These are phyloP conservation scores for Meyerozyma elateridarum DNA, from an alignment of 1,139 yeast species.

Conservation along the genomic window DNA sequence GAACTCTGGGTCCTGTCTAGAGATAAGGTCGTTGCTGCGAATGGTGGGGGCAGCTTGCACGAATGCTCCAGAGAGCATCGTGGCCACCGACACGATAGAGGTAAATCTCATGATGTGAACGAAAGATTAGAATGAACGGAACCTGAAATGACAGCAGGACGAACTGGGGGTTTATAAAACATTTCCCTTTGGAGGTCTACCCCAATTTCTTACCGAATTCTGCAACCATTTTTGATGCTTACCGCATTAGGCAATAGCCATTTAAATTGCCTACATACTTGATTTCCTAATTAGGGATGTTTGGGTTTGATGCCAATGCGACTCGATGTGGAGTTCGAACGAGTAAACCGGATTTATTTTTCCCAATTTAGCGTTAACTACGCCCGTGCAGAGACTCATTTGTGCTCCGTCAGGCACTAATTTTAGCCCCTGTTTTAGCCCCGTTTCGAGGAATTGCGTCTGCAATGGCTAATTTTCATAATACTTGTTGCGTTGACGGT, in stretches of 20 bases:
- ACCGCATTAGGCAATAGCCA: constrained; percentile 1
- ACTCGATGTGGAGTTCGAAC: too few relatives aligned
- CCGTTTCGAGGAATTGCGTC: too few relatives aligned
- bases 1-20: constrained; percentile 1
- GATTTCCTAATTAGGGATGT: too few relatives aligned
- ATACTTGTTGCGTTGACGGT: too few relatives aligned
- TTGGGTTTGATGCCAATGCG: too few relatives aligned
- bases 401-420: too few relatives aligned
- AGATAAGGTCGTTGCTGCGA: constrained; percentile 9
- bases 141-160: not conserved
- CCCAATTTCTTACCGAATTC: constrained; percentile 2
- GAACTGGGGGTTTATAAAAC: not conserved
- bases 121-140: not conserved
- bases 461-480: too few relatives aligned
- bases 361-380: too few relatives aligned
- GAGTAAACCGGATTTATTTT: too few relatives aligned
- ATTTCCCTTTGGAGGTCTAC: not conserved
- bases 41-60: constrained; percentile 12
- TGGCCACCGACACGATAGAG: constrained; percentile 7
- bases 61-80: constrained; percentile 6
- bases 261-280: too few relatives aligned
- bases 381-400: too few relatives aligned
- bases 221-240: not conserved
- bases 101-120: constrained; percentile 14
- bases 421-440: too few relatives aligned